Evolutionary conservation across 1,139 yeast species (phyloP), one percentile per base, ranked within the genome.

Genomic region (Zygosaccharomyces sapae): DNA sequence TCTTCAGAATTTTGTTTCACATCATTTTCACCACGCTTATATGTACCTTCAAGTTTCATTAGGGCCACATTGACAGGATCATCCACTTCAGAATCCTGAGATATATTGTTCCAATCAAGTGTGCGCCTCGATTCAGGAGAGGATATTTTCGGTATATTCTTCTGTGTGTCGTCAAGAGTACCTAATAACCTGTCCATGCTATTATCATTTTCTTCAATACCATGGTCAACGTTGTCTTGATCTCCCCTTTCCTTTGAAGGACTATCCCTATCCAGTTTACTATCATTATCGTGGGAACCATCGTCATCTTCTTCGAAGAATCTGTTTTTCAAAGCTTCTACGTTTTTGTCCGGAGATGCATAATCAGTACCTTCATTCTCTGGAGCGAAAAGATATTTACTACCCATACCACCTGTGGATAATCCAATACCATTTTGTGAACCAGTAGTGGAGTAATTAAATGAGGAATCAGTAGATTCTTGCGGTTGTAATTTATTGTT

Each of bases 11-110:
- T 27, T 10, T 10, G 31, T 12, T 27, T 27, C 9, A 54, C 48
- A 18, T 36, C 40, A 9, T 25, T 43, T 12, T 45, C 47, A 5
- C 43, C 48, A 38, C 47, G 56, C 30, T 52, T 48, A 41, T 69
- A 75, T 35, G 74, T 79, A 0, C 96, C 97, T 65, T 86, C 95
- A 27, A 89, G 70, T 63, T 86, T 87, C 62, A 74, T 73, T 52
- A 89, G 71, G 0, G 97, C 92, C 46, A 80, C 79, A 47, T 75
- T 77, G n/a, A 89, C 72, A 0, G 96, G 96, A 62, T 81, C 81
- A 27, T 78, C 82, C 16, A 75, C 79, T 40, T 77, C 71, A 0
- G 82, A 72, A 50, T 83, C 90, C 62, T 88, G 96, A 0, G 96
- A 90, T 42, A 88, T 81, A 2, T 84, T 83, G 0, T 92, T 90